A percentile compares a stretch with the other conserved stretches of the same genome.
These are phyloP conservation scores for Phlegmacium glaucopus DNA, from an alignment of 768 basidiomycete species.

Conservation along the genomic window DNA sequence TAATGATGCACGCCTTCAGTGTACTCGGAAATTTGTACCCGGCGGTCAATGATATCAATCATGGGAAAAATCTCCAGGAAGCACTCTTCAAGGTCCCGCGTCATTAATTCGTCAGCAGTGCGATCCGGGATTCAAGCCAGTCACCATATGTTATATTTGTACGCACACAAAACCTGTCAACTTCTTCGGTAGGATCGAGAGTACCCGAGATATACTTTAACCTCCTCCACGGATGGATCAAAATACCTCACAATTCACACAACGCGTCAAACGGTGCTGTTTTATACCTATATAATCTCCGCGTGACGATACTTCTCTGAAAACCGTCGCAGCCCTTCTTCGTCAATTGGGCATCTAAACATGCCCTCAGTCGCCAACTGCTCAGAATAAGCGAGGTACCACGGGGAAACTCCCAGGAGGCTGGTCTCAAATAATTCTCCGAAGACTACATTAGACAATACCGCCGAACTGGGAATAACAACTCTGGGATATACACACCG, in stretches of 20 bases:
- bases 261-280: slow-evolving; percentile 69
- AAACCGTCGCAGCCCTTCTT: slow-evolving; percentile 85
- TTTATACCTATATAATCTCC: slow-evolving; percentile 84
- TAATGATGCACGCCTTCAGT: no score
- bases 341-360: slow-evolving; percentile 86
- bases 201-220: slow-evolving; percentile 74
- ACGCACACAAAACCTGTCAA: no score
- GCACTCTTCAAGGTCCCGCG: no score
- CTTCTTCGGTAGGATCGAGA: slow-evolving; percentile 59
- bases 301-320: slow-evolving; percentile 82
- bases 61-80: no score
- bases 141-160: no score
- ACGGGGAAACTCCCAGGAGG: slow-evolving; percentile 49
- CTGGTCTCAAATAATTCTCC: slow-evolving; percentile 87
- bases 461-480: no score
- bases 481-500: no score
- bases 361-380: slow-evolving; percentile 87
- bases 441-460: slow-evolving; percentile 81
- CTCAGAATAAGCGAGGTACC: slow-evolving; percentile 68
- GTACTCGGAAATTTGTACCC: no score
- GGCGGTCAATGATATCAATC: no score
- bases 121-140: no score
- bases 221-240: slow-evolving; percentile 58
- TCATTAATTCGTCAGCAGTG: no score
- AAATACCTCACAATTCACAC: slow-evolving; percentile 19